These are phyloP conservation scores for Aspergillus sp. DNA, from an alignment of 2,329 filamentous ascomycete genomes.

Conservation along the genomic window DNA sequence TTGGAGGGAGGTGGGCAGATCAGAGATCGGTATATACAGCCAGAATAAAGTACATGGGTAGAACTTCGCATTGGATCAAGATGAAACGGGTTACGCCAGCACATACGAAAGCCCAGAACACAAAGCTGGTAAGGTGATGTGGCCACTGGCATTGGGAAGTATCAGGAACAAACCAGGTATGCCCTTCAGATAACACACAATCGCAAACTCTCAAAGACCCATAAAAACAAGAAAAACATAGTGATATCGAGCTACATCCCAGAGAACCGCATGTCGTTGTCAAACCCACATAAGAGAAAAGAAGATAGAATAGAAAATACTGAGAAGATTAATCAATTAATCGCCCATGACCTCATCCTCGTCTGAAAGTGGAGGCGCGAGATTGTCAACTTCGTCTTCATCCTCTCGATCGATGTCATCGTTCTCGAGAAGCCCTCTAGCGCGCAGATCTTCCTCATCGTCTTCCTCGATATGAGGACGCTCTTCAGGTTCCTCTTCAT, in stretches of 20 bases:
- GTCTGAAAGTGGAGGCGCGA: slow-evolving; percentile 29
- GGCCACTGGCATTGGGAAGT: too few species aligned
- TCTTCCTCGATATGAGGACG: slow-evolving; percentile 38
- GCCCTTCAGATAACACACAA: slow-evolving; percentile 1
- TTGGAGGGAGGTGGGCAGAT: too few species aligned
- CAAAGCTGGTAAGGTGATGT: too few species aligned
- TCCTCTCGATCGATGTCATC: slow-evolving; percentile 44
- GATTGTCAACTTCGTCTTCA: slow-evolving; percentile 26
- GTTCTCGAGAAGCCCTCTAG: slow-evolving; percentile 35
- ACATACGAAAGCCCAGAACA: too few species aligned
- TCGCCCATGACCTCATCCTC: slow-evolving; percentile 47
- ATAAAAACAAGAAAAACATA: slow-evolving; percentile 2
- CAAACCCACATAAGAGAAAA: slow-evolving; percentile 4
- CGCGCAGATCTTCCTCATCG: slow-evolving; percentile 41
- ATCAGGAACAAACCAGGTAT: background rate
- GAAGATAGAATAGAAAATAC: slow-evolving; percentile 3
- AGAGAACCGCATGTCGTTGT: slow-evolving; percentile 11
- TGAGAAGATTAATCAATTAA: slow-evolving; percentile 18
- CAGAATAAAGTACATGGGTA: too few species aligned
- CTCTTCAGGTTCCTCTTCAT: slow-evolving; percentile 30
- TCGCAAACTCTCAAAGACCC: slow-evolving; percentile 9
- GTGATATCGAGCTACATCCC: background rate
- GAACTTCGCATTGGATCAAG: too few species aligned
- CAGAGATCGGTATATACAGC: too few species aligned
- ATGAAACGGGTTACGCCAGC: too few species aligned